Conservation (phyloP, 176 grass and related monocot species). For the Coix lacrymajobi region DNA sequence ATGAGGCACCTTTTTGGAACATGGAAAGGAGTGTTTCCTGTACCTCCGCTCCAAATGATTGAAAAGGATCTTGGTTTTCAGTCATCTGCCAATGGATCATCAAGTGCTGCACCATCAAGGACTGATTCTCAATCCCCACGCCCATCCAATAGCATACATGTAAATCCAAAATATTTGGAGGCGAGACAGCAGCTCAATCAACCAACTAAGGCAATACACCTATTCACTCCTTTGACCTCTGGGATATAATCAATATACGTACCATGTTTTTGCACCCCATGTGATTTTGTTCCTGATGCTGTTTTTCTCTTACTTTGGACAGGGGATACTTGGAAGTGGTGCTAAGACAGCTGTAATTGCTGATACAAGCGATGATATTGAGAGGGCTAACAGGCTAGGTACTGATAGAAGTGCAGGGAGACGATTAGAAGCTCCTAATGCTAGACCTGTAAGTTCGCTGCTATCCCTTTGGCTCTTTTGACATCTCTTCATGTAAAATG, state of each 20-base stretch:
- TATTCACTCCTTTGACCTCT: background rate
- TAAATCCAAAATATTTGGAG: conserved; percentile 98
- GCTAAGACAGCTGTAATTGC: conserved; percentile 32
- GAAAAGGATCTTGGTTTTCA: conserved; percentile 92
- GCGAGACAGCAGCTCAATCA: conserved; percentile 71
- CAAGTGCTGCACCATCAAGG: conserved; percentile 41
- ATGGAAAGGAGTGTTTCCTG: conserved; percentile 95
- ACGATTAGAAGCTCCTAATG: conserved; percentile 30
- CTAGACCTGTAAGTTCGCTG: conserved; percentile 51
- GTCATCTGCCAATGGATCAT: conserved; percentile 58
- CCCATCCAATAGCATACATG: conserved; percentile 82
- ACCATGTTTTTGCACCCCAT: background rate
- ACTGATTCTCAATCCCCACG: conserved; percentile 59
- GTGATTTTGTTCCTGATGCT: conserved; percentile 19
- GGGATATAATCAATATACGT: background rate
- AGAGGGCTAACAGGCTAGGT: conserved; percentile 37
- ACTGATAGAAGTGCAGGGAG: conserved; percentile 38
- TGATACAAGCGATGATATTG: conserved; percentile 34
- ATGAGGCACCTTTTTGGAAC: conserved; percentile 99
- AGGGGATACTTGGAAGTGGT: conserved; percentile 44
- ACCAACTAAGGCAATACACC: conserved; percentile 43
- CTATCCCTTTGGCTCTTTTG: conserved; percentile 9
- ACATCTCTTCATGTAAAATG: background rate
- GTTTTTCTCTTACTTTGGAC: conserved; percentile 26
- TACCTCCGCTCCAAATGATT: conserved; percentile 64